Percentiles rank a stretch among this genome's conserved stretches.
phyloP scores from a whole-genome alignment of 768 basidiomycete species.

The Leccinum olivaceopallidum region DNA sequence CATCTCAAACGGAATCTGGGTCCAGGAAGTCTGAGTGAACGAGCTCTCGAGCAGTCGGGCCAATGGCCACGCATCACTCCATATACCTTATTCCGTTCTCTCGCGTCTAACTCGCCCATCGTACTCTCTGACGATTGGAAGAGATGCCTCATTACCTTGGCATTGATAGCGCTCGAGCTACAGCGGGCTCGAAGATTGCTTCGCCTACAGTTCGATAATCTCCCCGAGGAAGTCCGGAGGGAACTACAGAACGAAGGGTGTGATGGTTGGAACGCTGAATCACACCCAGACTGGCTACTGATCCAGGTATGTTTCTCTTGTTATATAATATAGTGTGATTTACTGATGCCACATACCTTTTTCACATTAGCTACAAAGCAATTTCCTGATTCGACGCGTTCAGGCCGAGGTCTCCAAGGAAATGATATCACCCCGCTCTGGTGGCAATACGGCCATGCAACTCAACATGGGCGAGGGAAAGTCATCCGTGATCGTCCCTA shows the following conservation, averaged over 20 bases:
- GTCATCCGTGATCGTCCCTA: slow-evolving; percentile 39
- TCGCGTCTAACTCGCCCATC: slow-evolving; percentile 28
- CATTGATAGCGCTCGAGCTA: slow-evolving; percentile 28
- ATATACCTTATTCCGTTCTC: slow-evolving; percentile 32
- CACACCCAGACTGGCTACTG: slow-evolving; percentile 41
- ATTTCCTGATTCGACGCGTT: background rate
- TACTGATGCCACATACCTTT: slow-evolving; percentile 5
- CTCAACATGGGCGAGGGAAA: slow-evolving; percentile 35
- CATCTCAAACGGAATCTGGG: slow-evolving; percentile 10
- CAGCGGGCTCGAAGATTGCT: slow-evolving; percentile 40
- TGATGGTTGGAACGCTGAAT: slow-evolving; percentile 17
- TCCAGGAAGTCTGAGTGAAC: slow-evolving; percentile 20
- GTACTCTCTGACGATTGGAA: slow-evolving; percentile 29
- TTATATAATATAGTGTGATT: background rate
- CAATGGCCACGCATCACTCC: slow-evolving; percentile 41
- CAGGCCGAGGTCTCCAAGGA: slow-evolving; percentile 31
- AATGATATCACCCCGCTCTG: slow-evolving; percentile 32
- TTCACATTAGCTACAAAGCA: slow-evolving; percentile 28
- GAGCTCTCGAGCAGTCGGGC: slow-evolving; percentile 19
- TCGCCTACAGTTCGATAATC: slow-evolving; percentile 18
- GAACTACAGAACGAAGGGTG: slow-evolving; percentile 28
- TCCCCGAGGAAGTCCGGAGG: slow-evolving; percentile 32
- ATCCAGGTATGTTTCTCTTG: slow-evolving; percentile 39
- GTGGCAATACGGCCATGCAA: slow-evolving; percentile 41
- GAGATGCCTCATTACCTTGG: slow-evolving; percentile 29